Evolutionary conservation across 31 red algal genomes (phyloP).

Genomic region (Porphyra umbilicalis): DNA sequence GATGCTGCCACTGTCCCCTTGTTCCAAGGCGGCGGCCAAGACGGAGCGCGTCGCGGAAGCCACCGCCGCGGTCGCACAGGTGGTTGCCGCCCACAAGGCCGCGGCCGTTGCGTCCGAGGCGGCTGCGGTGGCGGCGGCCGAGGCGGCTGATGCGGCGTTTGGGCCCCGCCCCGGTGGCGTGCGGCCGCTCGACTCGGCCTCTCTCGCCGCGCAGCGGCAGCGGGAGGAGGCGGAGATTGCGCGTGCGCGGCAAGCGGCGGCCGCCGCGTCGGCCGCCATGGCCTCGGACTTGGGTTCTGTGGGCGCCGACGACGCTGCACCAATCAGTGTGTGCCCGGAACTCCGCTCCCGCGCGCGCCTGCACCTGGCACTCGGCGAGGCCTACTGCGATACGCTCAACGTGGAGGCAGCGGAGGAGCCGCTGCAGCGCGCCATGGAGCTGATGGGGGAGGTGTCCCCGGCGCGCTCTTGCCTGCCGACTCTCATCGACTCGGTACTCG

Average conservation of each 20-base stretch:
- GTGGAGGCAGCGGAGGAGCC: slow-evolving; percentile 39
- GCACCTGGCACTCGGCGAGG: slow-evolving; percentile 57
- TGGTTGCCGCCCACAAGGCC: not conserved
- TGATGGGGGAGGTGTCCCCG: slow-evolving; percentile 20
- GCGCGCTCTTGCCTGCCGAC: not conserved
- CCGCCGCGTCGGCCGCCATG: not conserved
- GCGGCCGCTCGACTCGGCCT: not conserved
- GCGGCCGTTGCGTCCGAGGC: not conserved
- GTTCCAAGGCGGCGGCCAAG: not conserved
- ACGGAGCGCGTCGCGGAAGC: not conserved
- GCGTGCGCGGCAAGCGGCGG: not conserved
- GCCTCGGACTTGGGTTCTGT: not conserved
- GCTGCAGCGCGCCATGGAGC: slow-evolving; percentile 28
- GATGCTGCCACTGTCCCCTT: not conserved
- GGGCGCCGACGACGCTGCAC: not conserved
- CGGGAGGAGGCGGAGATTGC: slow-evolving; percentile 8
- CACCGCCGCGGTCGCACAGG: not conserved
- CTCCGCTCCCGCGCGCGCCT: slow-evolving; percentile 19
- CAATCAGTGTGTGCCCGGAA: not conserved
- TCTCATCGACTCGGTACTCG: slow-evolving; percentile 26
- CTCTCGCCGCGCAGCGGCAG: not conserved
- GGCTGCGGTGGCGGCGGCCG: not conserved
- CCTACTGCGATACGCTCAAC: slow-evolving; percentile 41
- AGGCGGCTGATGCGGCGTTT: not conserved
- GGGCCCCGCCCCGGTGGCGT: not conserved